Evolutionary conservation across 2,329 filamentous ascomycete species (phyloP).

Genomic region (Xylaria sp.): DNA sequence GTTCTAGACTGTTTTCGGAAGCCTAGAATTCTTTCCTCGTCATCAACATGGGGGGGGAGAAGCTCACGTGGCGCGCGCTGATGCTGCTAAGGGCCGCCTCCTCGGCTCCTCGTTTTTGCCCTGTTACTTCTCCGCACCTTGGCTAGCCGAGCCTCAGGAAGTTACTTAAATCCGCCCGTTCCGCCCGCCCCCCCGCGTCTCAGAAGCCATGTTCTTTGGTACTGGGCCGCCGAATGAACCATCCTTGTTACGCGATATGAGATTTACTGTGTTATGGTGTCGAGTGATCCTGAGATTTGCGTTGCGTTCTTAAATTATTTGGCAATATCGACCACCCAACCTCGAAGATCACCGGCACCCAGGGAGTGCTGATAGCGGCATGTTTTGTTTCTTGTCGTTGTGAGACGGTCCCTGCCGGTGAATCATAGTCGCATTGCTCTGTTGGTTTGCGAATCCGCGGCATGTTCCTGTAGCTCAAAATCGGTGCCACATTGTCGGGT

Average conservation of each 20-base stretch:
- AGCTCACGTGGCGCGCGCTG: conserved; percentile 4
- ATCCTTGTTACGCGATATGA: neutral
- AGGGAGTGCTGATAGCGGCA: neutral
- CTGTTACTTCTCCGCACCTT: conserved; percentile 10
- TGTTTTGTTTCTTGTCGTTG: neutral
- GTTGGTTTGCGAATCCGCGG: neutral
- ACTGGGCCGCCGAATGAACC: neutral
- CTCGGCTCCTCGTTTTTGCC: conserved; percentile 15
- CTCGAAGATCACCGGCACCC: neutral
- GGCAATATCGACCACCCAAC: neutral
- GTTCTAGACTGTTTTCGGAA: neutral
- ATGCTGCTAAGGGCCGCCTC: conserved; percentile 9
- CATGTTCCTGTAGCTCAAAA: conserved; percentile 4
- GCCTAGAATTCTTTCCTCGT: neutral
- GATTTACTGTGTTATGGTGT: neutral
- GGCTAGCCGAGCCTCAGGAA: conserved; percentile 6
- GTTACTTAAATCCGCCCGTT: neutral
- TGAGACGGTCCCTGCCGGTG: neutral
- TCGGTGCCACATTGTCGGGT: neutral
- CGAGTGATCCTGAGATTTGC: neutral
- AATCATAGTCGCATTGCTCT: neutral
- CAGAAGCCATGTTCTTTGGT: neutral
- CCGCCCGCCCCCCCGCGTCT: neutral
- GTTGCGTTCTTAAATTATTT: neutral
- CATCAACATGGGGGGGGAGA: neutral